Percentiles rank a stretch among this genome's conserved stretches.
These are phyloP conservation scores for Monascus ruber DNA, from an alignment of 2,329 filamentous ascomycete genomes.

Conservation along the genomic window DNA sequence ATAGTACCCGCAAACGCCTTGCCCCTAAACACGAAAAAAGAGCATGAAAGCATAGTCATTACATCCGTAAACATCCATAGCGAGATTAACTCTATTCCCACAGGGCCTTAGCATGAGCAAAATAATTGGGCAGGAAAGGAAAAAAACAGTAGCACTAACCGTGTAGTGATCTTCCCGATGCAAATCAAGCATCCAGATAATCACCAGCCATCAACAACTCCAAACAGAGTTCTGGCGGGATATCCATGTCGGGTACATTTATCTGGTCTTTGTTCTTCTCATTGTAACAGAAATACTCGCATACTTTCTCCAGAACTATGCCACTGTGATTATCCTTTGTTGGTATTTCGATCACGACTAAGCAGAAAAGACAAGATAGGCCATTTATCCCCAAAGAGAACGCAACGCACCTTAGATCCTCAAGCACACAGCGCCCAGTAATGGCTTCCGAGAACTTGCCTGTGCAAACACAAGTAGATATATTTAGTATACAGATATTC, in stretches of 20 bases:
- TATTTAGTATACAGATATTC: slow-evolving; percentile 1
- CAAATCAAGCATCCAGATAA: slow-evolving; percentile 43
- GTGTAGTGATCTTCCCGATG: not conserved
- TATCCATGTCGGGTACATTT: slow-evolving; percentile 56
- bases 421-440: slow-evolving; percentile 46
- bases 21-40: not conserved
- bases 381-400: not conserved
- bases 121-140: not conserved
- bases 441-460: slow-evolving; percentile 51
- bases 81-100: no score
- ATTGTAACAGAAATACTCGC: slow-evolving; percentile 60
- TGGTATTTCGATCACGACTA: no score
- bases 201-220: slow-evolving; percentile 58
- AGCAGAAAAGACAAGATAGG: no score
- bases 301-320: slow-evolving; percentile 55
- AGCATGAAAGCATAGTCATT: not conserved
- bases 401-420: slow-evolving; percentile 45
- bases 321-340: slow-evolving; percentile 32
- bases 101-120: no score
- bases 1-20: no score
- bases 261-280: slow-evolving; percentile 50
- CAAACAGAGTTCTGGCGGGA: slow-evolving; percentile 53
- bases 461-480: slow-evolving; percentile 15
- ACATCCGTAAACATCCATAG: not conserved
- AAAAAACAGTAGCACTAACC: not conserved